phyloP scores from a whole-genome alignment of 805 yeast genomes.

The Yarrowia keelungensis region DNA sequence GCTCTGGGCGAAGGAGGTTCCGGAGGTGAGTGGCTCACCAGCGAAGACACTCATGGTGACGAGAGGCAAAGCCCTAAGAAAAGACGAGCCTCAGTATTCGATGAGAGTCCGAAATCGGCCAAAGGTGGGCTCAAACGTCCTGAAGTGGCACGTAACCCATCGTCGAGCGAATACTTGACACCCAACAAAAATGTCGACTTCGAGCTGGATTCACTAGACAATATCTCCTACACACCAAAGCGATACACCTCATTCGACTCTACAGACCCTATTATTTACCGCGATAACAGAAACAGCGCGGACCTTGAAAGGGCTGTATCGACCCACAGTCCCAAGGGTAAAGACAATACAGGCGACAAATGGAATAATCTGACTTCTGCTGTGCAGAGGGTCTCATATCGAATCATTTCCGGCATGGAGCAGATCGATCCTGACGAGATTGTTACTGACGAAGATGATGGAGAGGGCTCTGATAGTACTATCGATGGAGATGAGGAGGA shows the following conservation, averaged over 20 bases:
- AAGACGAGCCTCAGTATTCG: conserved; percentile 1
- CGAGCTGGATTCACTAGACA: conserved; percentile 20
- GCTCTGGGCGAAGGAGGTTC: conserved; percentile 26
- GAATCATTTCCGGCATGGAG: conserved; percentile 15
- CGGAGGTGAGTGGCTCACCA: conserved; percentile 35
- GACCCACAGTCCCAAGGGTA: background rate
- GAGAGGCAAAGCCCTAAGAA: conserved; percentile 9
- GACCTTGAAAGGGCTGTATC: conserved; percentile 26
- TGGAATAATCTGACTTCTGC: conserved; percentile 17
- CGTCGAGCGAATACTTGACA: conserved; percentile 24
- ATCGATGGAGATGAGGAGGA: conserved; percentile 17
- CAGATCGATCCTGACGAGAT: conserved; percentile 20
- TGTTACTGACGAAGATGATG: conserved; percentile 5
- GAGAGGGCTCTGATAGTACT: background rate
- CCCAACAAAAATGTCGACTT: conserved; percentile 18
- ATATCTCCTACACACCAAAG: background rate
- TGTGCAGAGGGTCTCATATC: conserved; percentile 24
- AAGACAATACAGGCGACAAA: background rate
- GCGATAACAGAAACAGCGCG: background rate
- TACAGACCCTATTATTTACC: conserved; percentile 6
- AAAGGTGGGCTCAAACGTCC: conserved; percentile 15
- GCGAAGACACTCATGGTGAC: conserved; percentile 1
- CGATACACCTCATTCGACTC: conserved; percentile 17
- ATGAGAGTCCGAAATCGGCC: conserved; percentile 14
- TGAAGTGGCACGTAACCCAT: background rate